Evolutionary conservation across 2,329 filamentous ascomycete species (phyloP).

Genomic region (Scleromitrula shiraiana): DNA sequence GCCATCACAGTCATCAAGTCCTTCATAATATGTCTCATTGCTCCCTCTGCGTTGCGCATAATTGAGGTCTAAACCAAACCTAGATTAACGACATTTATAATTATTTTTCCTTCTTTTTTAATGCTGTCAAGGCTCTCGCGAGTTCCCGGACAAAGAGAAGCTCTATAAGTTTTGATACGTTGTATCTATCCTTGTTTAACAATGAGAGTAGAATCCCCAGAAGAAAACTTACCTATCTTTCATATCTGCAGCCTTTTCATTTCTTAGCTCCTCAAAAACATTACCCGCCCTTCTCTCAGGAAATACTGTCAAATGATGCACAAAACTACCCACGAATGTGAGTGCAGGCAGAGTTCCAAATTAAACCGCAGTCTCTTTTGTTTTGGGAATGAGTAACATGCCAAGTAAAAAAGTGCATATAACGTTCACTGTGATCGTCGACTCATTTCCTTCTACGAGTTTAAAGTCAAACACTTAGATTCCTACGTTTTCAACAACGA

Average conservation of each 20-base stretch:
- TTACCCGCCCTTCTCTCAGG: background rate
- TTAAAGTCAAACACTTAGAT: slow-evolving; percentile 6
- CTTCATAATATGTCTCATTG: slow-evolving; percentile 7
- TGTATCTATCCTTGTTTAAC: slow-evolving; percentile 31
- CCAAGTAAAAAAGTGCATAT: slow-evolving; percentile 39
- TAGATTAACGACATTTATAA: slow-evolving; percentile 14
- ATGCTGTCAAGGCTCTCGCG: slow-evolving; percentile 24
- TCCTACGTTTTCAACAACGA: slow-evolving; percentile 12
- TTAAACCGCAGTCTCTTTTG: slow-evolving; percentile 31
- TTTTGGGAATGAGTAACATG: slow-evolving; percentile 35
- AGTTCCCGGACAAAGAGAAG: slow-evolving; percentile 37
- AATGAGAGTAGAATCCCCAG: background rate
- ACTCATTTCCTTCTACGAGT: slow-evolving; percentile 32
- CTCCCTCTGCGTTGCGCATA: slow-evolving; percentile 29
- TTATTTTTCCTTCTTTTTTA: slow-evolving; percentile 1
- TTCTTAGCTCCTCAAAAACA: slow-evolving; percentile 3
- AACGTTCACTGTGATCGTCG: slow-evolving; percentile 40
- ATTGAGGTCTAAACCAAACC: slow-evolving; percentile 41
- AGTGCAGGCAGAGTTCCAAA: background rate
- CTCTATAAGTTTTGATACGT: slow-evolving; percentile 40
- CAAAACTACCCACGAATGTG: slow-evolving; percentile 11
- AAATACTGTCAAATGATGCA: background rate
- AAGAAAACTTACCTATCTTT: background rate
- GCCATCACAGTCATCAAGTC: slow-evolving; percentile 33
- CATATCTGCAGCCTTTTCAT: background rate